Base-by-base conservation (phyloP, 1,284 basidiomycete species). In the Rhodotorula sp. region DNA sequence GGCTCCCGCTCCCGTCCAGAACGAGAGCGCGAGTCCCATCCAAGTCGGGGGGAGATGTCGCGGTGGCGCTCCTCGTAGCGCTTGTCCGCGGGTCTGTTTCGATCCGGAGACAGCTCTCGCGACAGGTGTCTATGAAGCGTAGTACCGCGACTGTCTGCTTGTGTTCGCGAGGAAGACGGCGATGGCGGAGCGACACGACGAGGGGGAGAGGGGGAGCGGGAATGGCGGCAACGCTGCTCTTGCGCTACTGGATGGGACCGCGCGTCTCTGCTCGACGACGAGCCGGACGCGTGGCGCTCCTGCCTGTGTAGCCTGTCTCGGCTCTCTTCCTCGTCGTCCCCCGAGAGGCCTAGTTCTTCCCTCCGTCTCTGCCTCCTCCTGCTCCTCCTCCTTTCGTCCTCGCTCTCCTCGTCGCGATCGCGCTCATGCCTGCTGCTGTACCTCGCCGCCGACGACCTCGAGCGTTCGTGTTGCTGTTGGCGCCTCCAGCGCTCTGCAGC, bases 401-500 rank as follows among this genome's bases (percentile, higher is more conserved):
- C 58, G 62, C 58, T 49, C 20, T 26, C 26, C 46, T 49, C 53
- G 62, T 26, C 53, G n/a, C 33, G 37, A 51, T 48, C 58, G 64
- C 49, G 24, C 48, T 29, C 44, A 24, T 62, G 1, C 49, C 48
- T 49, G 48, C 10, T 18, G 48, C 22, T 2, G 24, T 24, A 24
- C 18, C 46, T 10, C 17, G 20, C 18, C 65, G 17, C 42, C 54
- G 14, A 29, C 46, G 8, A 58, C 59, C 7, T 44, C 46, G 60
- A 33, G 57, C 7, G 24, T 53, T 51, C 51, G 45, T 2, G 26
- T 62, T 51, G 15, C 45, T 55, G 49, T 24, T 55, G 60, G 30
- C 69, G 53, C 24, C 73, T 44, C 73, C 70, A 72, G 53, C 65
- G 42, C 29, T 75, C 65, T 15, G 64, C 73, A 4, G 45, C 45